A percentile compares a stretch with the other conserved stretches of the same genome.
phyloP scores from a whole-genome alignment of 768 basidiomycete species.

The Scleroderma citrinum region DNA sequence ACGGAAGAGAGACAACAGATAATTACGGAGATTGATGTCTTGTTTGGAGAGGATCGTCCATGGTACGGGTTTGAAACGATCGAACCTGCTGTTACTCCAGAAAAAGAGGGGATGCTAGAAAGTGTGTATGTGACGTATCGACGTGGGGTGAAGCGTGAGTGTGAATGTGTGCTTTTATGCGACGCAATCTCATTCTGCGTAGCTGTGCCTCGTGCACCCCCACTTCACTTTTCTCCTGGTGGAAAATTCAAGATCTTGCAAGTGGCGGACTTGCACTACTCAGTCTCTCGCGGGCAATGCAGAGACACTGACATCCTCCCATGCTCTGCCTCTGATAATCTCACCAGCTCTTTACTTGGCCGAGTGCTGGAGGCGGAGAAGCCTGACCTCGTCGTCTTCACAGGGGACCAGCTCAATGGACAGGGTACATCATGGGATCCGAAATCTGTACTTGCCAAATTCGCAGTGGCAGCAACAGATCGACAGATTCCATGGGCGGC shows the following conservation, averaged over 20 bases:
- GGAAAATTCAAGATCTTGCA: constrained; percentile 89
- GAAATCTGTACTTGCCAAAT: constrained; percentile 84
- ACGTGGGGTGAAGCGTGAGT: constrained; percentile 67
- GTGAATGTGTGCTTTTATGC: not conserved
- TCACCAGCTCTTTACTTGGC: constrained; percentile 69
- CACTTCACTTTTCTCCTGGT: constrained; percentile 73
- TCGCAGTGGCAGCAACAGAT: constrained; percentile 69
- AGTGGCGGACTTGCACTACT: constrained; percentile 92
- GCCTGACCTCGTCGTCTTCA: constrained; percentile 89
- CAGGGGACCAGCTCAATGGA: constrained; percentile 91
- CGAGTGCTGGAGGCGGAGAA: constrained; percentile 71
- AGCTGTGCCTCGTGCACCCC: constrained; percentile 69
- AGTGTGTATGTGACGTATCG: constrained; percentile 64
- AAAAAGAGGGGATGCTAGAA: constrained; percentile 35
- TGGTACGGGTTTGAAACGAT: constrained; percentile 86
- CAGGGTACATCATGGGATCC: constrained; percentile 89
- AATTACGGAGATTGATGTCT: constrained; percentile 88
- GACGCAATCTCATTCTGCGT: constrained; percentile 5
- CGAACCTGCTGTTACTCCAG: constrained; percentile 49
- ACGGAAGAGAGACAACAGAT: constrained; percentile 51
- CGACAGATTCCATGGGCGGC: constrained; percentile 84
- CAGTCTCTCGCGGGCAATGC: constrained; percentile 73
- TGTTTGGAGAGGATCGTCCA: constrained; percentile 77
- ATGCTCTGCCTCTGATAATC: constrained; percentile 64
- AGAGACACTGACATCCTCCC: constrained; percentile 56